Evolutionary conservation across 176 grass and related monocot species (phyloP).

Genomic region (Eremochloa ophiuroides): DNA sequence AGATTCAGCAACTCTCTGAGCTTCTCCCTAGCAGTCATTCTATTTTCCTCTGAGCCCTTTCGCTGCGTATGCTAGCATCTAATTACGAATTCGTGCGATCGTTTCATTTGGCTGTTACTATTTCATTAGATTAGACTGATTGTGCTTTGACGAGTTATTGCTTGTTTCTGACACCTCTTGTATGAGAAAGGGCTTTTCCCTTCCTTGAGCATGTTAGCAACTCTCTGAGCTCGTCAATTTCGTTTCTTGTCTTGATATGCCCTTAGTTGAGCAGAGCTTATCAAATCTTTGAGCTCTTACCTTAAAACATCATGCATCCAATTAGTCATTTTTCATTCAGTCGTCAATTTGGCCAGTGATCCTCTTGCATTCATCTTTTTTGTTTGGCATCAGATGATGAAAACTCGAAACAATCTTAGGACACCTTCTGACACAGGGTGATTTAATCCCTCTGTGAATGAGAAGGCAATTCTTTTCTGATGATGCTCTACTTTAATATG

Average conservation of each 20-base stretch:
- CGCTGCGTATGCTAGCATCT: no score
- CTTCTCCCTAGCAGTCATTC: background rate
- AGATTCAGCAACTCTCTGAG: no score
- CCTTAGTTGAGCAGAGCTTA: conserved; percentile 59
- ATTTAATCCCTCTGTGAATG: conserved; percentile 41
- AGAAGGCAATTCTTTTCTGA: conserved; percentile 70
- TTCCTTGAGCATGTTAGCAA: conserved; percentile 75
- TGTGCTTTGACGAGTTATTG: conserved; percentile 35
- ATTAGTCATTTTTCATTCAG: no score
- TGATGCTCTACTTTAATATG: conserved; percentile 3
- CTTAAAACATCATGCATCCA: no score
- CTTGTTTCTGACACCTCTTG: conserved; percentile 71
- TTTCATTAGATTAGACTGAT: background rate
- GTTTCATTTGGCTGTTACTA: background rate
- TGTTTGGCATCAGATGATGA: conserved; percentile 40
- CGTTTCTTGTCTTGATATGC: background rate
- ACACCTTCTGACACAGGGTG: conserved; percentile 72
- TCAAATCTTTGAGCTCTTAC: conserved; percentile 42
- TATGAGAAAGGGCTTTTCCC: conserved; percentile 51
- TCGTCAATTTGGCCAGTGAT: background rate
- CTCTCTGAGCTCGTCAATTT: conserved; percentile 47
- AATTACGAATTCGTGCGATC: no score
- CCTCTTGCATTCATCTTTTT: background rate
- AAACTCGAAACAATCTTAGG: conserved; percentile 60
- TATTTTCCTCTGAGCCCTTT: background rate